phyloP scores from a whole-genome alignment of 768 basidiomycete genomes.

The Tulasnella sp. region DNA sequence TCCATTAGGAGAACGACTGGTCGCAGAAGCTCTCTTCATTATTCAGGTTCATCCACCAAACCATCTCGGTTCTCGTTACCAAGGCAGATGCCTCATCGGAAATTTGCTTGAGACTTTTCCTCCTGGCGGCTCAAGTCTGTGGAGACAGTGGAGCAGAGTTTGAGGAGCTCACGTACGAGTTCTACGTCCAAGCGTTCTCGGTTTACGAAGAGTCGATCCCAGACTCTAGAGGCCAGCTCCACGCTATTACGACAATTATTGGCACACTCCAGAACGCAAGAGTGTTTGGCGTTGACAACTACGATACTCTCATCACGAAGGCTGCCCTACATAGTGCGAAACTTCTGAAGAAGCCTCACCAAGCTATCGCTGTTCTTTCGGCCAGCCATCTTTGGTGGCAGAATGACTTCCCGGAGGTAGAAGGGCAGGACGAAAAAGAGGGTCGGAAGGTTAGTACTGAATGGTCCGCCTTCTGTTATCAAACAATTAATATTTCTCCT shows the following conservation, averaged over 20 bases:
- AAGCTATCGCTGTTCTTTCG: constrained; percentile 87
- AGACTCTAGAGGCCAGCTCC: constrained; percentile 90
- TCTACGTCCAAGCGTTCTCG: constrained; percentile 96
- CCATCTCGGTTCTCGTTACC: constrained; percentile 87
- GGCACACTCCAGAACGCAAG: constrained; percentile 80
- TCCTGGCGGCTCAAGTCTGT: constrained; percentile 90
- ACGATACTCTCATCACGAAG: constrained; percentile 96
- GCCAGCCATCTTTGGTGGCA: constrained; percentile 99
- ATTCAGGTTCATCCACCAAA: constrained; percentile 91
- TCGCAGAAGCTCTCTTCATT: constrained; percentile 77
- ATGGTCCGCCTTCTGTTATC: not conserved
- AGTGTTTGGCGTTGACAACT: constrained; percentile 93
- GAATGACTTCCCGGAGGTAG: constrained; percentile 40
- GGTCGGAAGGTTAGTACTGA: constrained; percentile 10
- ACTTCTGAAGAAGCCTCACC: constrained; percentile 96
- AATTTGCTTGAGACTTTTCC: constrained; percentile 88
- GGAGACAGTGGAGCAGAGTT: constrained; percentile 77
- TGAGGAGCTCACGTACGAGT: constrained; percentile 94
- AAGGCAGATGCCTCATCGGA: constrained; percentile 85
- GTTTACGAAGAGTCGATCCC: constrained; percentile 98
- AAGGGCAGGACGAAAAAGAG: not conserved
- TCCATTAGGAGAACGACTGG: constrained; percentile 82
- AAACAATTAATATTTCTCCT: not conserved
- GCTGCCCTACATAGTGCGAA: constrained; percentile 97
- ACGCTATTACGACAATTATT: constrained; percentile 95